A percentile compares a stretch with the other conserved stretches of the same genome.
Evolutionary conservation across 108 stramenopile species (phyloP).

Genomic region (Nannochloropsis salina): DNA sequence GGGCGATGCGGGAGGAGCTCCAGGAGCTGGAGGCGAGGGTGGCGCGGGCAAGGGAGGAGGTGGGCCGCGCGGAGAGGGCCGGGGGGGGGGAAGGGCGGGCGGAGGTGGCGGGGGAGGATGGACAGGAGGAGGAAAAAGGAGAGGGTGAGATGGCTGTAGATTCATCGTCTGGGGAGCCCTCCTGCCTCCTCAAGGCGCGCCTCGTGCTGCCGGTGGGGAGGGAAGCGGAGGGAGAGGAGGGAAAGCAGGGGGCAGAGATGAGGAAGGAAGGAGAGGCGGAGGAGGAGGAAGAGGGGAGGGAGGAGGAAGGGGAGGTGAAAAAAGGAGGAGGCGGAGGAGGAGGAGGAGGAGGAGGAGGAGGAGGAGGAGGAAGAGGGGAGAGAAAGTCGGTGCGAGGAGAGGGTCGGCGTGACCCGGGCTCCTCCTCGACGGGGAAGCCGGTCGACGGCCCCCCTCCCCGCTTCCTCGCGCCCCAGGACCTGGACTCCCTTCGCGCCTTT

Average conservation of each 20-base stretch:
- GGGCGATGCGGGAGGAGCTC: not conserved
- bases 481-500: slow-evolving; percentile 6
- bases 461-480: not conserved
- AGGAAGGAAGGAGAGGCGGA: not conserved
- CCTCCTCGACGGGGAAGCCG: no score
- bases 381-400: no score
- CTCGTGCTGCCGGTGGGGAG: not conserved
- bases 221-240: not conserved
- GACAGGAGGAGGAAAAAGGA: not conserved
- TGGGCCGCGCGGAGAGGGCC: not conserved
- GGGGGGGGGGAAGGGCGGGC: not conserved
- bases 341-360: no score
- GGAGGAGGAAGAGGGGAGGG: no score
- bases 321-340: no score
- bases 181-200: no score
- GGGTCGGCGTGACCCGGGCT: no score
- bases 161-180: no score
- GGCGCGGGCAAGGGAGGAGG: not conserved
- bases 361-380: no score
- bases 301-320: no score
- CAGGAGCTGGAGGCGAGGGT: not conserved
- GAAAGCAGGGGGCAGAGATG: not conserved
- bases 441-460: no score
- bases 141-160: not conserved
- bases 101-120: not conserved